Evolutionary conservation across 2,329 filamentous ascomycete genomes (phyloP).

Genomic region (Rhinocladiella mackenziei): DNA sequence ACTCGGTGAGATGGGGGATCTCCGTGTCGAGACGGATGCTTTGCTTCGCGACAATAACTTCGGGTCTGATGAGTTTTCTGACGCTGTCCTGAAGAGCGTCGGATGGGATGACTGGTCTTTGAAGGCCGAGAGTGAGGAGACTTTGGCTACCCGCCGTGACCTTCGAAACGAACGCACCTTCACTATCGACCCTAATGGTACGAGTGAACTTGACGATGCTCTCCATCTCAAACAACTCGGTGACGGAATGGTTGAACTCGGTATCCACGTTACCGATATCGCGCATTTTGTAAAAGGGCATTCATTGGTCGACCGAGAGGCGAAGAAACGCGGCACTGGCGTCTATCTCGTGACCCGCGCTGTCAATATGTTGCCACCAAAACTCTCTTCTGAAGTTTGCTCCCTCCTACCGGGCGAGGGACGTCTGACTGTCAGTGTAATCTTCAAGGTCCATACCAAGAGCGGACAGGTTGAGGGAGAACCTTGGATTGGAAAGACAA

Average conservation of each 20-base stretch:
- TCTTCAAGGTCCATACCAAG: conserved; percentile 82
- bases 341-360: conserved; percentile 90
- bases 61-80: conserved; percentile 92
- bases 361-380: conserved; percentile 81
- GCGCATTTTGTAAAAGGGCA: conserved; percentile 96
- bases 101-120: conserved; percentile 89
- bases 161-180: conserved; percentile 86
- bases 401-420: conserved; percentile 84
- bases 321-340: conserved; percentile 94
- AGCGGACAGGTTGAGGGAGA: conserved; percentile 82
- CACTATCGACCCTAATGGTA: conserved; percentile 85
- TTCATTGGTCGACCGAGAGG: conserved; percentile 92
- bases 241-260: conserved; percentile 87
- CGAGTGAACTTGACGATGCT: conserved; percentile 84
- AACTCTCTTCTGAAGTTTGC: conserved; percentile 81
- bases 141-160: conserved; percentile 72
- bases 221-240: conserved; percentile 81
- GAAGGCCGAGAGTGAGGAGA: conserved; percentile 72
- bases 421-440: conserved; percentile 83
- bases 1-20: conserved; percentile 92
- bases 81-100: conserved; percentile 89
- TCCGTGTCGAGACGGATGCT: conserved; percentile 96
- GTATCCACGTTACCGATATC: conserved; percentile 90
- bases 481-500: conserved; percentile 87
- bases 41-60: conserved; percentile 98